Evolutionary conservation across 2,329 filamentous ascomycete genomes (phyloP).

Genomic region (Elsinoe fawcettii): DNA sequence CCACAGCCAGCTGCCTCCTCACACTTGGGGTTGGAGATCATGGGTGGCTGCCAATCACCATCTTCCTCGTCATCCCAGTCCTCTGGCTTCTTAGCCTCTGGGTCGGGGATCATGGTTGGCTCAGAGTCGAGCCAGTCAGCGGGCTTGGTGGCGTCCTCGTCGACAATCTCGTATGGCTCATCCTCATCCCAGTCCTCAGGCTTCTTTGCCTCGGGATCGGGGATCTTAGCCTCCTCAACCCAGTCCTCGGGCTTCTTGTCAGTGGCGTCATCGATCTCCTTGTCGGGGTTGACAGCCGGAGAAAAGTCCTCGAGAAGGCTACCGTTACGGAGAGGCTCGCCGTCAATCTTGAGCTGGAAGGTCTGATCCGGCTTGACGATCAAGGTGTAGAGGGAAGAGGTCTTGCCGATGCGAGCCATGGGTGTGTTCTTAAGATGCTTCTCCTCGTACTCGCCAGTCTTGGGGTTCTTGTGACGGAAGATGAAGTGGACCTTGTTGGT

Average conservation of each 20-base stretch:
- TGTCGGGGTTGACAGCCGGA: conserved; percentile 84
- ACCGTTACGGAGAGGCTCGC: conserved; percentile 78
- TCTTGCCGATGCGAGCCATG: conserved; percentile 81
- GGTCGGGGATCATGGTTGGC: conserved; percentile 74
- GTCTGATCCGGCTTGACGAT: conserved; percentile 96
- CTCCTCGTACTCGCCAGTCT: conserved; percentile 99
- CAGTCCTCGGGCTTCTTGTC: conserved; percentile 92
- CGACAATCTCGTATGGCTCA: conserved; percentile 89
- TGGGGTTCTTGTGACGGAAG: conserved; percentile 99
- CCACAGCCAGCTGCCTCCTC: conserved; percentile 88
- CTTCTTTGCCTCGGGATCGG: conserved; percentile 90
- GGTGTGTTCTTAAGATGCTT: conserved; percentile 89
- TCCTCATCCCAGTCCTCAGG: conserved; percentile 99
- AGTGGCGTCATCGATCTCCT: conserved; percentile 91
- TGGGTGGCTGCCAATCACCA: conserved; percentile 90
- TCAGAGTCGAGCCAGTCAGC: conserved; percentile 96
- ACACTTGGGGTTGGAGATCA: conserved; percentile 92
- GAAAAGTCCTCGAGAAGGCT: conserved; percentile 89
- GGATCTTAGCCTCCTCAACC: conserved; percentile 87
- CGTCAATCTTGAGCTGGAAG: conserved; percentile 86
- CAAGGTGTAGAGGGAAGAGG: conserved; percentile 89
- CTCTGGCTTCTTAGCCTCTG: conserved; percentile 93
- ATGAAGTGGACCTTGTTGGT: conserved; percentile 99
- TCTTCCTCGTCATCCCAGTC: conserved; percentile 99
- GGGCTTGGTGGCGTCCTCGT: conserved; percentile 83